Base-by-base conservation (phyloP, 1,284 basidiomycete species). In the Naganishia sp. region DNA sequence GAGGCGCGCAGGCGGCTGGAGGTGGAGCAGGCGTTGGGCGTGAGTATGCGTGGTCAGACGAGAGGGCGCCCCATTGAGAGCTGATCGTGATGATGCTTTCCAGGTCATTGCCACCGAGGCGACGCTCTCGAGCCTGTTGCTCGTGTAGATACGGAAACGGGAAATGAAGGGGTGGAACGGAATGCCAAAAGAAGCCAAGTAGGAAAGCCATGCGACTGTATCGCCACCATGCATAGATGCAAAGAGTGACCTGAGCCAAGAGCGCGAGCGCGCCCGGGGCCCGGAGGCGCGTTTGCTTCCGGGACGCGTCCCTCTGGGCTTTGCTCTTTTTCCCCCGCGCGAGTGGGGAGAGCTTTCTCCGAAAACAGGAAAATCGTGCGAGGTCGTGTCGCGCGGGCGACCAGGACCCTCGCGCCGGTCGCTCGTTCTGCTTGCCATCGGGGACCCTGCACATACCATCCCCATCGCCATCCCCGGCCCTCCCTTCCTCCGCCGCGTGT, bases 1-100 rank as follows among this genome's bases (percentile, higher is more conserved):
- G 94, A 93, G 72, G 93, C 93, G 21, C 84, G 96, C 72, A 85
- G 86, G 76, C 85, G 93, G 75, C 80, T 99, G 72, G 93, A 97
- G 81, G 92, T 96, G 52, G 85, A 93, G 77, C 95, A 98, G 81
- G 92, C 94, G 49, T 81, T 99, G 72, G 89, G 95, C 82, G 90
- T 90, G 70, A 72, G 84, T 74, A 33, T 23, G 31, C 28, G 28
- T 7, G 21, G 36, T 21, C 2, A 13, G 3, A 13, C 36, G 9
- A 39, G 36, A 0, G 36, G 36, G 5, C 28, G n/a, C 5, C 21
- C 21, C 21, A 21, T 21, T 21, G 57, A 16, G 43, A 10, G 42
- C 36, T 46, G 11, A 33, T 11, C 18, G n/a, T 18, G 1, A 23
- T 39, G 28, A 31, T 49, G 53, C 42, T 21, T 64, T 28, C 53